These are phyloP conservation scores for Ascosphaera acerosa DNA, from an alignment of 2,329 filamentous ascomycete genomes.

Conservation along the genomic window DNA sequence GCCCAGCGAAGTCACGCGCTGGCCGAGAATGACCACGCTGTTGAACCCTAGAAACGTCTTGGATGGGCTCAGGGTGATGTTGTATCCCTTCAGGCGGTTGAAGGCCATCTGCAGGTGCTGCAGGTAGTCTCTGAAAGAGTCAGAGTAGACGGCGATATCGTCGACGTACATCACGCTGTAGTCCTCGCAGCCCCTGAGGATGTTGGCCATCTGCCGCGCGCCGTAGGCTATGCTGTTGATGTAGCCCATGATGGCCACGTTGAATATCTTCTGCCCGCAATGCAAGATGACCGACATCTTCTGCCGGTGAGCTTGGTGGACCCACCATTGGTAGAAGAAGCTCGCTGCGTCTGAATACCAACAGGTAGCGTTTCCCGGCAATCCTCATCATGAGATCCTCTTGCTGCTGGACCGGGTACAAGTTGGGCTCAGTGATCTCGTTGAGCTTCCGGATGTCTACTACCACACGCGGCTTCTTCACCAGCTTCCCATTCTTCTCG, in stretches of 20 bases:
- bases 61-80: neutral
- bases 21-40: neutral
- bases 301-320: conserved; percentile 1
- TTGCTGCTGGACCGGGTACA: conserved; percentile 2
- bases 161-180: neutral
- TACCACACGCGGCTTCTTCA: neutral
- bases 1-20: neutral
- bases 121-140: neutral
- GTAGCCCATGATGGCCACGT: conserved; percentile 2
- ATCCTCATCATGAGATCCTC: conserved; percentile 1
- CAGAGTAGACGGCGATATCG: neutral
- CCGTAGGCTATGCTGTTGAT: conserved; percentile 2
- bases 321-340: conserved; percentile 3
- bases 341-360: conserved; percentile 1
- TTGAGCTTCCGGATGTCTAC: conserved; percentile 2
- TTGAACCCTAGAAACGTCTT: neutral
- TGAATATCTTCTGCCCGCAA: conserved; percentile 2
- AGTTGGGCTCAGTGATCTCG: neutral
- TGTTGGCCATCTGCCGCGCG: neutral
- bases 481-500: neutral
- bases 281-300: conserved; percentile 1
- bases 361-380: neutral
- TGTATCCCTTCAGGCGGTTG: neutral
- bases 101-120: neutral
- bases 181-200: neutral